These are phyloP conservation scores for Aspergillus hortae DNA, from an alignment of 2,329 filamentous ascomycete genomes.

Conservation along the genomic window DNA sequence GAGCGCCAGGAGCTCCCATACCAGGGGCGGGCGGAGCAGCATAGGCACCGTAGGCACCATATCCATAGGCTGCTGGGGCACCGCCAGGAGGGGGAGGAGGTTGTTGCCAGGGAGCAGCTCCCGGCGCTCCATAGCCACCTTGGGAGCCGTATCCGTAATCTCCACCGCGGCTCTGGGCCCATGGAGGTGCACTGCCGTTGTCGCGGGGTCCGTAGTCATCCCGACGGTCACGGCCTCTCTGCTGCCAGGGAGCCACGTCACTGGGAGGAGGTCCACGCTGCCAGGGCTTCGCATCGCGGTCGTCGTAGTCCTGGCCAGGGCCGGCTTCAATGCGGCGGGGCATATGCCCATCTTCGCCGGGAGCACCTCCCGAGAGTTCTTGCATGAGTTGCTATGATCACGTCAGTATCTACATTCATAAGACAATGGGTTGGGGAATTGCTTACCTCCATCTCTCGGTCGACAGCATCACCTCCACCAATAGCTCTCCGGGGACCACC, in stretches of 20 bases:
- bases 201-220: constrained; percentile 45
- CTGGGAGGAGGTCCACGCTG: constrained; percentile 73
- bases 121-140: constrained; percentile 39
- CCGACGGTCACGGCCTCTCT: constrained; percentile 53
- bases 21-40: constrained; percentile 38
- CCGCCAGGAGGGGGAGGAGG: constrained; percentile 41
- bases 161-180: constrained; percentile 42
- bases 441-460: constrained; percentile 89
- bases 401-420: constrained; percentile 38
- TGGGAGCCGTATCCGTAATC: constrained; percentile 41
- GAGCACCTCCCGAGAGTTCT: constrained; percentile 76
- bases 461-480: constrained; percentile 76
- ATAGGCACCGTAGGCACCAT: constrained; percentile 50
- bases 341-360: constrained; percentile 55
- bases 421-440: background rate
- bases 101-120: constrained; percentile 60
- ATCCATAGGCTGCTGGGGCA: constrained; percentile 52
- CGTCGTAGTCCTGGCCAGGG: constrained; percentile 54
- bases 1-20: constrained; percentile 54
- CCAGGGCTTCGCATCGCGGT: constrained; percentile 73
- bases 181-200: constrained; percentile 33
- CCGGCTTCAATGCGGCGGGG: constrained; percentile 84
- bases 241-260: constrained; percentile 76
- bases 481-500: constrained; percentile 57
- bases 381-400: constrained; percentile 81